Evolutionary conservation across 2,329 filamentous ascomycete species (phyloP).

Genomic region (Aspergillus sp.): DNA sequence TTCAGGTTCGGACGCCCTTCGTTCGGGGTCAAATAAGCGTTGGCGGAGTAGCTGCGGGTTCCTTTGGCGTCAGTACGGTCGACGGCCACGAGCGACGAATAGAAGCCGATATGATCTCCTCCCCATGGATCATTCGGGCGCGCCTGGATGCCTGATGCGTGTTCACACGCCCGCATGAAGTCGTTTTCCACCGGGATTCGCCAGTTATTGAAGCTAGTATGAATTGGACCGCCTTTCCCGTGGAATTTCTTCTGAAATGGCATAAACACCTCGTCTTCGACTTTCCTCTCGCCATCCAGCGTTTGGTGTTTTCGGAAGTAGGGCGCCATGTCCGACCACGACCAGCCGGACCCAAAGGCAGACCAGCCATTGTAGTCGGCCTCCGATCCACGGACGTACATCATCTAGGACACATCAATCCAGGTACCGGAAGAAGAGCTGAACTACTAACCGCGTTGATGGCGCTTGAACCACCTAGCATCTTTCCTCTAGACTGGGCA

Average conservation of each 20-base stretch:
- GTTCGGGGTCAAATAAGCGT: slow-evolving; percentile 28
- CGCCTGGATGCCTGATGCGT: slow-evolving; percentile 1
- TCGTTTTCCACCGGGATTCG: slow-evolving; percentile 5
- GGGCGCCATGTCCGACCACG: slow-evolving; percentile 1
- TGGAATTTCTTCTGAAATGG: background rate
- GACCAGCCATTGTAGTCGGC: slow-evolving; percentile 9
- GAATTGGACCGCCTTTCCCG: slow-evolving; percentile 2
- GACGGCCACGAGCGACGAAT: slow-evolving; percentile 25
- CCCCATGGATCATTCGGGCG: slow-evolving; percentile 19
- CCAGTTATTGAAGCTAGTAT: slow-evolving; percentile 5
- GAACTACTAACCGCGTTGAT: slow-evolving; percentile 6
- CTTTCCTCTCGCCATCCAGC: slow-evolving; percentile 1
- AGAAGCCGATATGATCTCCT: slow-evolving; percentile 26
- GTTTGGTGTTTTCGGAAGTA: slow-evolving; percentile 4
- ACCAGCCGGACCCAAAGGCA: slow-evolving; percentile 4
- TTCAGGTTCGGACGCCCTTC: slow-evolving; percentile 33
- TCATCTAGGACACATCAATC: slow-evolving; percentile 23
- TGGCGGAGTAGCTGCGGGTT: slow-evolving; percentile 30
- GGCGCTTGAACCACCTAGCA: slow-evolving; percentile 9
- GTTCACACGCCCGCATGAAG: slow-evolving; percentile 3
- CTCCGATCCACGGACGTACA: slow-evolving; percentile 29
- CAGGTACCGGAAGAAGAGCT: slow-evolving; percentile 8
- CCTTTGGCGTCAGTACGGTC: slow-evolving; percentile 16
- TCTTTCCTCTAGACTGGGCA: slow-evolving; percentile 8
- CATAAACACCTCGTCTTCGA: background rate